Base-by-base conservation (phyloP, 768 basidiomycete genomes). In the Galerina sulciceps region DNA sequence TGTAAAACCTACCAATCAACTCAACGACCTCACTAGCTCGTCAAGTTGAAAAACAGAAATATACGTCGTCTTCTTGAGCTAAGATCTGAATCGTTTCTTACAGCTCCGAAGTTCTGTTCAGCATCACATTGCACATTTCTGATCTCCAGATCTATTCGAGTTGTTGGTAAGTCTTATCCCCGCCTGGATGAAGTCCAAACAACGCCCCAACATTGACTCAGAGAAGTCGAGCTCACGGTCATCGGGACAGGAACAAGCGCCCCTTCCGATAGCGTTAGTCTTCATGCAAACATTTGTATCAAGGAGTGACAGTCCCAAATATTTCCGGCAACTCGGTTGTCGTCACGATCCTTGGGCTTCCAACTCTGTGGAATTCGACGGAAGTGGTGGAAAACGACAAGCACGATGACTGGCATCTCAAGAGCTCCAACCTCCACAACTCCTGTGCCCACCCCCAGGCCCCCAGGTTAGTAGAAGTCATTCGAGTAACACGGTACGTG, bases 41-140 rank as follows among this genome's bases (percentile, higher is more conserved):
- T n/a, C n/a, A n/a, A n/a, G n/a, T n/a, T 82, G 43, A 77, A 81
- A 26, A 72, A 82, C 60, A n/a, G 81, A 83, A 71, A 81, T 83
- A 80, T 80, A 65, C 46, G 75, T 5, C 37, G 38, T 40, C 46
- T 38, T 48, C 38, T 50, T 60, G 10, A 53, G 53, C 50, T 42
- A 36, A 17, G 26, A 17, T n/a, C 22, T 22, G 20, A 42, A 54
- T 35, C 18, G 35, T 53, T 60, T 31, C 35, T 62, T 59, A 47
- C 50, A 61, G 37, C 55, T 56, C 14, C 53, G 48, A 10, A 45
- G 34, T 20, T 47, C 57, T 35, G 45, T 57, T 18, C 49, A 81
- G 81, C 52, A 67, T 82, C 35, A 81, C 81, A 13, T 70, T 83
- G 58, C 81, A 83, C 64, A 76, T 76, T 15, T 64, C 64, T 37